These are phyloP conservation scores for Tolypocladium guangdongense DNA, from an alignment of 2,329 filamentous ascomycete genomes.

Conservation along the genomic window DNA sequence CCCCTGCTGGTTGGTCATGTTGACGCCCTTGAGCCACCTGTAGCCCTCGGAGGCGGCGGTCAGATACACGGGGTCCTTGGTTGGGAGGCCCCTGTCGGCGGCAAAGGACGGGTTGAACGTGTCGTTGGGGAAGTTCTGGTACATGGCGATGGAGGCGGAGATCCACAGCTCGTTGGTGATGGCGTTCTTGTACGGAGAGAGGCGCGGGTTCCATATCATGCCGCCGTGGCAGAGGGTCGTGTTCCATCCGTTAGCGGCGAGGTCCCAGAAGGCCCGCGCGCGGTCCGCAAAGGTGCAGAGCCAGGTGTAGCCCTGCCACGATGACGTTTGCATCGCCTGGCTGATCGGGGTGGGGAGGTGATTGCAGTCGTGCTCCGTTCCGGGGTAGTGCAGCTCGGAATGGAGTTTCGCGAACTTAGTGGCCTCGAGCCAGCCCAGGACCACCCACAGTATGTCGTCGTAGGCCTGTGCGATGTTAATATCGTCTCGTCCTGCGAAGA, in stretches of 20 bases:
- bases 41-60: conserved; percentile 68
- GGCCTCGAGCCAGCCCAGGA: conserved; percentile 79
- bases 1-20: conserved; percentile 68
- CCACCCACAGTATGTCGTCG: conserved; percentile 94
- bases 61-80: conserved; percentile 53
- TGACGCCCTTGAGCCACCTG: conserved; percentile 64
- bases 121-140: conserved; percentile 78
- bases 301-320: conserved; percentile 73
- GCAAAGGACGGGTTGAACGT: conserved; percentile 58
- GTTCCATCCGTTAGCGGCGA: conserved; percentile 73
- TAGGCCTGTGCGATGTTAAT: conserved; percentile 48
- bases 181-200: conserved; percentile 85
- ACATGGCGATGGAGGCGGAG: conserved; percentile 78
- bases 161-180: conserved; percentile 92
- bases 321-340: conserved; percentile 18
- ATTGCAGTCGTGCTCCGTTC: conserved; percentile 5
- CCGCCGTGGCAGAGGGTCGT: conserved; percentile 70
- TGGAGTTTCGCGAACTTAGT: conserved; percentile 68
- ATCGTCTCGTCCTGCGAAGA: neutral
- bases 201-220: conserved; percentile 79
- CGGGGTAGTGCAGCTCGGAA: conserved; percentile 47
- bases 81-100: conserved; percentile 12
- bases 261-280: conserved; percentile 74
- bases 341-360: conserved; percentile 1
- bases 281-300: conserved; percentile 69